Conservation (phyloP, 306 rosid species). For the Lathyrus aphaca region DNA sequence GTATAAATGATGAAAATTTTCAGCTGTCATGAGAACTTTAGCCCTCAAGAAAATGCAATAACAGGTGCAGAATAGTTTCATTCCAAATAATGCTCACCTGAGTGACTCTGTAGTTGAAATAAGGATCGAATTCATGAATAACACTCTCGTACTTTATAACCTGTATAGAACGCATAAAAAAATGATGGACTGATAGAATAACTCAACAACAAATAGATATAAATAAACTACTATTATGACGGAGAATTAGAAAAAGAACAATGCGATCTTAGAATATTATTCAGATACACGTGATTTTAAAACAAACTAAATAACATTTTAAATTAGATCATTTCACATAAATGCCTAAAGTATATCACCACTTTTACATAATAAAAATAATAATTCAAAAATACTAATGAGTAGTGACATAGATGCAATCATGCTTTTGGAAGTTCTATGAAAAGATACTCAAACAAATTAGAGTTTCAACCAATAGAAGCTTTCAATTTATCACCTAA, state of each 20-base stretch:
- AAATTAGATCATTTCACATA: conserved; percentile 1
- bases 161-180: conserved; percentile 54
- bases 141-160: conserved; percentile 98
- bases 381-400: conserved; percentile 19
- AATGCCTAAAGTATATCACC: conserved; percentile 17
- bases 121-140: conserved; percentile 97
- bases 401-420: conserved; percentile 9
- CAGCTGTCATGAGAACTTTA: conserved; percentile 19
- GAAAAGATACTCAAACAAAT: conserved; percentile 6
- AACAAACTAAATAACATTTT: neutral
- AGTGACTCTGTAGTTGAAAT: conserved; percentile 96
- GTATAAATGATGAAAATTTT: conserved; percentile 1
- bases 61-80: conserved; percentile 27
- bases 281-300: conserved; percentile 3
- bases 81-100: conserved; percentile 68
- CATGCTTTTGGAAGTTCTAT: neutral
- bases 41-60: conserved; percentile 2
- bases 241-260: neutral
- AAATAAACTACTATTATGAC: neutral
- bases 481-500: conserved; percentile 15
- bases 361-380: neutral
- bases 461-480: conserved; percentile 21
- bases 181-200: conserved; percentile 24
- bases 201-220: conserved; percentile 23
- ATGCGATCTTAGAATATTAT: neutral